Conservation (phyloP, 2,329 filamentous ascomycete genomes). For the Cladophialophora yegresii region DNA sequence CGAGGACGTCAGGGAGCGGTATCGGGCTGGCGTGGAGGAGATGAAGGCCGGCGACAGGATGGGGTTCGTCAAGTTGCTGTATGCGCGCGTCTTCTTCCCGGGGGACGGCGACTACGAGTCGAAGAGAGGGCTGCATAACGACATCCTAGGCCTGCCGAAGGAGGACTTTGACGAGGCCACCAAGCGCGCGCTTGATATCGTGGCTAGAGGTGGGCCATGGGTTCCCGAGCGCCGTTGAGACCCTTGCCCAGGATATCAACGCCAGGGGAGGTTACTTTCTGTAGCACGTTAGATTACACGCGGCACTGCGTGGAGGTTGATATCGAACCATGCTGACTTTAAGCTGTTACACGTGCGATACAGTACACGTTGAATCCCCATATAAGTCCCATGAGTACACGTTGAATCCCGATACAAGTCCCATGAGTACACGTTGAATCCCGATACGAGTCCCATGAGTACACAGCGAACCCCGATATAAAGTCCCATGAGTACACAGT, state of each 20-base stretch:
- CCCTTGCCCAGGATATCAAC: no score
- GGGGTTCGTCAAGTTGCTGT: conserved; percentile 57
- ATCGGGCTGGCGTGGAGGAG: conserved; percentile 50
- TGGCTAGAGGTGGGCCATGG: conserved; percentile 11
- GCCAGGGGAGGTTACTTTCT: not conserved
- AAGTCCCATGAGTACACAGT: no score
- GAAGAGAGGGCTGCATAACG: conserved; percentile 28
- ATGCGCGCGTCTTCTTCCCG: conserved; percentile 57
- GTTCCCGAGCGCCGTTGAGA: not conserved
- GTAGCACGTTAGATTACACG: not conserved
- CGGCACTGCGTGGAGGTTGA: not conserved
- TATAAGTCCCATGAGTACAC: no score
- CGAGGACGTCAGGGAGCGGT: conserved; percentile 53
- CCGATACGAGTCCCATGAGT: no score
- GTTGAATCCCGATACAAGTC: no score
- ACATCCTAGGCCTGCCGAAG: conserved; percentile 33
- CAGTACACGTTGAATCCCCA: not conserved
- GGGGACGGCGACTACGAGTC: conserved; percentile 42
- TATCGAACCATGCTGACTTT: not conserved
- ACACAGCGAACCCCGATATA: no score
- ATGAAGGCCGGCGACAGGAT: conserved; percentile 42
- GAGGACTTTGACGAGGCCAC: conserved; percentile 45
- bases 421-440: no score
- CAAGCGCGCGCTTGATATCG: conserved; percentile 36
- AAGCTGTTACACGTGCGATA: not conserved